phyloP scores from a whole-genome alignment of 768 basidiomycete genomes.

The Amanita muscaria region DNA sequence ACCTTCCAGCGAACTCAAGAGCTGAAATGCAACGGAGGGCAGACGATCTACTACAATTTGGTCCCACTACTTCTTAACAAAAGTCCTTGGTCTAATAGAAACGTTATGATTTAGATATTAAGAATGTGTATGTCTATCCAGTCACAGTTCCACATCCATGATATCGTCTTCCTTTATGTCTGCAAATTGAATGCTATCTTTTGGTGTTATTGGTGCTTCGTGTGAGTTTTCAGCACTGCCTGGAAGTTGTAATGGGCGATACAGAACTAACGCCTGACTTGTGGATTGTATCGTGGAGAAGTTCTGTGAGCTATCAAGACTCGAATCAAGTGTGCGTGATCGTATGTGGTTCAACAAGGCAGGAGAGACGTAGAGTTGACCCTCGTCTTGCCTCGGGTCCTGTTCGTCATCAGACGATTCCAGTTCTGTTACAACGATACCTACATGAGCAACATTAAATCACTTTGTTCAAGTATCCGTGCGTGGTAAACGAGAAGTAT shows the following conservation, averaged over 20 bases:
- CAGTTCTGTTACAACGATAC: constrained; percentile 56
- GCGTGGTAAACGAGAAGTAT: neutral
- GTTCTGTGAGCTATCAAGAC: constrained; percentile 3
- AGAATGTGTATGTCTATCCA: constrained; percentile 5
- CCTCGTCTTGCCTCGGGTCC: constrained; percentile 19
- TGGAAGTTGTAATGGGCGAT: constrained; percentile 31
- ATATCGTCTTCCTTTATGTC: constrained; percentile 28
- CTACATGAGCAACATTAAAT: constrained; percentile 23
- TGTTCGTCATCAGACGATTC: constrained; percentile 37
- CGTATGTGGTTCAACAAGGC: constrained; percentile 39
- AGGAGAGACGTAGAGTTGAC: constrained; percentile 31
- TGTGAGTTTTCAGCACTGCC: neutral
- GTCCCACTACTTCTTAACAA: constrained; percentile 23
- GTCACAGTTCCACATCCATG: constrained; percentile 44
- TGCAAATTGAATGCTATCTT: neutral
- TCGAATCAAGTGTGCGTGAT: constrained; percentile 16
- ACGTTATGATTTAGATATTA: neutral
- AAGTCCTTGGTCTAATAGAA: constrained; percentile 11
- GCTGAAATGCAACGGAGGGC: constrained; percentile 33
- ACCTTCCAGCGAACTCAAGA: constrained; percentile 18
- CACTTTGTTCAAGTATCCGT: neutral
- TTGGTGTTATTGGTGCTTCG: neutral
- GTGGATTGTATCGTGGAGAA: constrained; percentile 15
- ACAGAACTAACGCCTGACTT: constrained; percentile 48
- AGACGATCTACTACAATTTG: constrained; percentile 43